These are phyloP conservation scores for Phoenix dactylifera DNA, from an alignment of 176 grass and related monocot genomes.

Conservation along the genomic window DNA sequence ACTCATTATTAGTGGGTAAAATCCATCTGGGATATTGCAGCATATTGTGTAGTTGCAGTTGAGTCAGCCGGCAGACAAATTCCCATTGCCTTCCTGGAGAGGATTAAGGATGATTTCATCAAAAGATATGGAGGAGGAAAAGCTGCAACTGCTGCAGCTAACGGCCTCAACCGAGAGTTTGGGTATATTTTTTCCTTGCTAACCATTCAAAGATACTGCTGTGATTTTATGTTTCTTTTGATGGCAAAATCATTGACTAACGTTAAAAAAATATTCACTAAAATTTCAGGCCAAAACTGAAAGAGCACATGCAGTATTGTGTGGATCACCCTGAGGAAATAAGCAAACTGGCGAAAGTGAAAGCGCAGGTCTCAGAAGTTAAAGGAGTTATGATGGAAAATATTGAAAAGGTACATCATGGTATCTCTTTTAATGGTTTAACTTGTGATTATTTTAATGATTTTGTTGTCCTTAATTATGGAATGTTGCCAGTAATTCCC, in stretches of 20 bases:
- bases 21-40: constrained; percentile 28
- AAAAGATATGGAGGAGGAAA: constrained; percentile 88
- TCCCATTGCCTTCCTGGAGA: constrained; percentile 81
- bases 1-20: neutral
- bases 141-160: constrained; percentile 70
- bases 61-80: constrained; percentile 87
- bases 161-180: constrained; percentile 69
- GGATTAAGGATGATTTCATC: constrained; percentile 83
- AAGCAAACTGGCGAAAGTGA: constrained; percentile 84
- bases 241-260: too few relatives aligned
- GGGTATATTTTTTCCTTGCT: constrained; percentile 29
- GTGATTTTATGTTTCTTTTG: too few relatives aligned
- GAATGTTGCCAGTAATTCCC: too few relatives aligned
- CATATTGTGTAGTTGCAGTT: constrained; percentile 87
- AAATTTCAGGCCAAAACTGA: constrained; percentile 68
- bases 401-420: constrained; percentile 69
- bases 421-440: neutral
- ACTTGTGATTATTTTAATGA: too few relatives aligned
- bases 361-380: constrained; percentile 90
- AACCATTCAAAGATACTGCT: too few relatives aligned
- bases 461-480: too few relatives aligned
- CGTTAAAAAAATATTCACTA: neutral
- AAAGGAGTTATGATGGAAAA: constrained; percentile 99
- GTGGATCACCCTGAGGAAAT: constrained; percentile 85
- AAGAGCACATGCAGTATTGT: constrained; percentile 95